Evolutionary conservation across 768 basidiomycete genomes (phyloP).

Genomic region (Collybiopsis luxurians): DNA sequence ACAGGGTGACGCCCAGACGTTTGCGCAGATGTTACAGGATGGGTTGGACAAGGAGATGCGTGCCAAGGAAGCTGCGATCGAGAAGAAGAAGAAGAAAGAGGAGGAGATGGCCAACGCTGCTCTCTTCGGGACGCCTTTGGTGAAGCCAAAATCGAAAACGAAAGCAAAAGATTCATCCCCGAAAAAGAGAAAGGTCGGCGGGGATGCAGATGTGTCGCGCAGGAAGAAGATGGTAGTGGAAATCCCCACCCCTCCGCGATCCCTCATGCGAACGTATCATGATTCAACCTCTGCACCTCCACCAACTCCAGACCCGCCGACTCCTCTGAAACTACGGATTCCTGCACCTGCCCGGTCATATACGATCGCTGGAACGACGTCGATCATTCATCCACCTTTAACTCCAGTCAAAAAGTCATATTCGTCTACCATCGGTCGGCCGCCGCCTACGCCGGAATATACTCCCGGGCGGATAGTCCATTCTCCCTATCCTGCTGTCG

Average conservation of each 20-base stretch:
- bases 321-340: background rate
- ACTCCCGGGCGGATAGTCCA: slow-evolving; percentile 1
- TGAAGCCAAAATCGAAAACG: background rate
- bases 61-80: slow-evolving; percentile 51
- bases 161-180: background rate
- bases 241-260: background rate
- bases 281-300: background rate
- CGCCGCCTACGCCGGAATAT: slow-evolving; percentile 8
- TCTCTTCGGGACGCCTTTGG: slow-evolving; percentile 1
- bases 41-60: slow-evolving; percentile 56
- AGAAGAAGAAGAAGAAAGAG: slow-evolving; percentile 57
- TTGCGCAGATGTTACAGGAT: slow-evolving; percentile 58
- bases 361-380: background rate
- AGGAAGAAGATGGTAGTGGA: slow-evolving; percentile 6
- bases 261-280: background rate
- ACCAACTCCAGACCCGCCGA: background rate
- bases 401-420: slow-evolving; percentile 3
- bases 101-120: slow-evolving; percentile 33
- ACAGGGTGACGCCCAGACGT: slow-evolving; percentile 82
- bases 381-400: background rate
- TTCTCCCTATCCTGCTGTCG: too few relatives aligned
- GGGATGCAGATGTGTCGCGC: background rate
- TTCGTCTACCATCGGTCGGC: background rate
- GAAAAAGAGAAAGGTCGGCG: background rate
- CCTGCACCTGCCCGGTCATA: background rate